Evolutionary conservation across 2,329 filamentous ascomycete species (phyloP).

Genomic region (Botryotinia globosa): DNA sequence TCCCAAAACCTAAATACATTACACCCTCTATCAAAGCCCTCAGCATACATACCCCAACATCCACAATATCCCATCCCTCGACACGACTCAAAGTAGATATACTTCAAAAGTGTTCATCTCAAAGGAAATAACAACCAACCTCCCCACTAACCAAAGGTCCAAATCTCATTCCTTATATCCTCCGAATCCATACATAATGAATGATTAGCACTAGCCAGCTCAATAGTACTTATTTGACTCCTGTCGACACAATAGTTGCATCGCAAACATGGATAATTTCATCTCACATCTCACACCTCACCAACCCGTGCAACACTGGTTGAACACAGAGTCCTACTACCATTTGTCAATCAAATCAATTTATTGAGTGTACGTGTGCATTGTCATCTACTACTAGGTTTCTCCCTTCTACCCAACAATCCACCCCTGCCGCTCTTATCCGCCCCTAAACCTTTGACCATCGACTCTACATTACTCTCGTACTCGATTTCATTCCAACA

Average conservation of each 20-base stretch:
- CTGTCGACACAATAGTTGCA: background rate
- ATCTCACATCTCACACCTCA: background rate
- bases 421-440: background rate
- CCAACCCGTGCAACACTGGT: background rate
- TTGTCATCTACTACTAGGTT: background rate
- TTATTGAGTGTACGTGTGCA: conserved; percentile 8
- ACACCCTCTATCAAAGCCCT: background rate
- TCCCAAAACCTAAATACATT: background rate
- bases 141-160: background rate
- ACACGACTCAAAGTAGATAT: background rate
- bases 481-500: background rate
- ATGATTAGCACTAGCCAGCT: background rate
- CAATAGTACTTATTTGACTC: background rate
- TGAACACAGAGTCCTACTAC: background rate
- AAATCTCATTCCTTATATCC: background rate
- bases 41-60: background rate
- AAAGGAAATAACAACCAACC: background rate
- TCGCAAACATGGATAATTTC: background rate
- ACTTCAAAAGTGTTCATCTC: background rate
- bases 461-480: background rate
- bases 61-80: background rate
- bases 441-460: background rate
- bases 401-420: background rate
- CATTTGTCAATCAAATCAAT: background rate
- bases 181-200: background rate